Percentiles rank a stretch among this genome's conserved stretches.
Evolutionary conservation across 495 filamentous ascomycete genomes (phyloP).

Genomic region (Niebla homalea): DNA sequence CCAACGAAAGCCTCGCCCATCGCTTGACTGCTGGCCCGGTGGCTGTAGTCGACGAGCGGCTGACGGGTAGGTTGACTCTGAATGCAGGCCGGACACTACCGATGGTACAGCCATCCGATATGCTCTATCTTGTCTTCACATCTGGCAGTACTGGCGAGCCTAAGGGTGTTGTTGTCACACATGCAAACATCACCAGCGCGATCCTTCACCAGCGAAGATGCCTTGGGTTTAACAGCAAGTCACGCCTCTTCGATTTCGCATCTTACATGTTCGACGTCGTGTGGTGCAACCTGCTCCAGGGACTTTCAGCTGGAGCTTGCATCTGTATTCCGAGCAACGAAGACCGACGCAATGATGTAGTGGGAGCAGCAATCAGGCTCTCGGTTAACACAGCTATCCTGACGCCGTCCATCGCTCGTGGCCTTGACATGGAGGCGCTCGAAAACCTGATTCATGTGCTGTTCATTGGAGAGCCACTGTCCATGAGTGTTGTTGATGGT

Average conservation of each 20-base stretch:
- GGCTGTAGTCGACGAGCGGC: too few species aligned
- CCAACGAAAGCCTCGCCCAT: too few species aligned
- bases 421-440: constrained; percentile 14
- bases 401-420: constrained; percentile 17
- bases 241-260: constrained; percentile 20
- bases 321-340: constrained; percentile 41
- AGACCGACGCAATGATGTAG: constrained; percentile 24
- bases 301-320: constrained; percentile 29
- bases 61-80: too few species aligned
- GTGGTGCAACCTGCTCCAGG: constrained; percentile 40
- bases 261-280: constrained; percentile 32
- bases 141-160: constrained; percentile 22
- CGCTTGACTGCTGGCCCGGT: too few species aligned
- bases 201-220: not conserved
- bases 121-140: too few species aligned
- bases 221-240: not conserved
- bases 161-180: constrained; percentile 28
- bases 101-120: too few species aligned
- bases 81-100: too few species aligned
- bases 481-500: constrained; percentile 17
- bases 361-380: constrained; percentile 11
- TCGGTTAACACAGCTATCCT: constrained; percentile 18
- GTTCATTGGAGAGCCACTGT: constrained; percentile 16
- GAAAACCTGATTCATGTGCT: constrained; percentile 13
- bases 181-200: constrained; percentile 25